Base-by-base conservation (phyloP, 306 rosid genomes). In the Vigna nakashimae region DNA sequence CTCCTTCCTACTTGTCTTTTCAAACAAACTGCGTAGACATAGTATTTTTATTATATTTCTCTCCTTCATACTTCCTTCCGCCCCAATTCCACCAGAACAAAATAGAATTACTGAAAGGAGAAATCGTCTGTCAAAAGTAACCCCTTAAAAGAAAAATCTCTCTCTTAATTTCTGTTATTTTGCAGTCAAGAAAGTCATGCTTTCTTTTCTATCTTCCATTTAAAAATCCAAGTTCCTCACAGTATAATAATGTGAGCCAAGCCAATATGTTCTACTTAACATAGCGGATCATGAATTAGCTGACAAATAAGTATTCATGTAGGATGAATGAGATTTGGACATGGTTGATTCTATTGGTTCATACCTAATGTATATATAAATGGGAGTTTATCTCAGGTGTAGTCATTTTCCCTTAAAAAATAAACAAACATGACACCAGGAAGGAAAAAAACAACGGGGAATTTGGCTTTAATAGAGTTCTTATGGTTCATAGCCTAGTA, bases 231-330 rank as follows among this genome's bases (percentile, higher is more conserved):
- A 34, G 4, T 26, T 22, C 65, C 40, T 5, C 28, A 13, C 2
- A 30, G 42, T 59, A 59, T 66, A 18, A 64, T 36, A 30, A 32
- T 17, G 59, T 51, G 49, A 73, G 51, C 75, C 58, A 26, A 52
- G 79, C 60, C 83, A 67, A 26, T 56, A 62, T 69, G 59, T 69
- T 67, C 75, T 45, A n/a, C 2, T 65, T 22, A 16, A 36, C 26
- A 70, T 66, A 30, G 58, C 65, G 28, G 45, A 70, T 46, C 74
- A 32, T 48, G 43, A 74, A 74, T 46, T 62, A 42, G 62, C 45
- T 10, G 65, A 71, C 65, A 65, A 45, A 57, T 46, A 42, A 57
- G 20, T 6, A 77, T 26, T 63, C 72, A 52, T 48, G 65, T 22
- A 62, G 65, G 55, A 36, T 50, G 45, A 69, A 69, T 17, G 36